These are phyloP conservation scores for Phytophthora tentaculata DNA, from an alignment of 352 stramenopile species.

Conservation along the genomic window DNA sequence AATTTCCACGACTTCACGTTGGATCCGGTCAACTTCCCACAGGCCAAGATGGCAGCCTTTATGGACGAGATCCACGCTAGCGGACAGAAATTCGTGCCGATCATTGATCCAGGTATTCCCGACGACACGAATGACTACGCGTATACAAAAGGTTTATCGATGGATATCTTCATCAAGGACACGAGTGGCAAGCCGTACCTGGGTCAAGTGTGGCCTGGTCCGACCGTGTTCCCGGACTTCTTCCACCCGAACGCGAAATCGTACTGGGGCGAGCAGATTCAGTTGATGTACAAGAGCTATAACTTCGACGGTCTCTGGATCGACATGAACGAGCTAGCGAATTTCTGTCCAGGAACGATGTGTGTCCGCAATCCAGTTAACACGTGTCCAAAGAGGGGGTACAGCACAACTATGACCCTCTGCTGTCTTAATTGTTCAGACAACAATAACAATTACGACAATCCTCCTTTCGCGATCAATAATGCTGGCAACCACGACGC, in stretches of 20 bases:
- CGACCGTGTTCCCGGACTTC: conserved; percentile 84
- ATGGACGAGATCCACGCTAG: conserved; percentile 57
- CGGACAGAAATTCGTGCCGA: conserved; percentile 75
- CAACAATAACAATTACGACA: conserved; percentile 57
- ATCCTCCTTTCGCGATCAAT: conserved; percentile 67
- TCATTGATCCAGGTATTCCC: conserved; percentile 85
- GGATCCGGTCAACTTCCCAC: conserved; percentile 53
- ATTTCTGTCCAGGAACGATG: conserved; percentile 63
- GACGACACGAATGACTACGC: conserved; percentile 53
- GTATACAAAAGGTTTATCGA: conserved; percentile 57
- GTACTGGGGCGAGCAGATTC: conserved; percentile 77
- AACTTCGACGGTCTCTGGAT: conserved; percentile 83
- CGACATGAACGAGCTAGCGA: conserved; percentile 90
- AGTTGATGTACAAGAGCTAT: conserved; percentile 52
- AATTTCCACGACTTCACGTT: conserved; percentile 67
- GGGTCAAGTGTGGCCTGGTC: conserved; percentile 83
- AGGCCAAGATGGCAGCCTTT: conserved; percentile 37
- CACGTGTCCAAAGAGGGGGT: conserved; percentile 44
- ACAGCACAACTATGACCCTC: conserved; percentile 42
- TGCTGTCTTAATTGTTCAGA: conserved; percentile 51
- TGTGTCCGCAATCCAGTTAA: conserved; percentile 43
- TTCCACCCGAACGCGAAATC: conserved; percentile 65
- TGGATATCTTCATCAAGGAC: conserved; percentile 85
- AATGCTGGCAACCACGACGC: conserved; percentile 45
- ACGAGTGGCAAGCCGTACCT: conserved; percentile 62